These are phyloP conservation scores for Dactylellina leptospora DNA, from an alignment of 2,329 filamentous ascomycete species.

Conservation along the genomic window DNA sequence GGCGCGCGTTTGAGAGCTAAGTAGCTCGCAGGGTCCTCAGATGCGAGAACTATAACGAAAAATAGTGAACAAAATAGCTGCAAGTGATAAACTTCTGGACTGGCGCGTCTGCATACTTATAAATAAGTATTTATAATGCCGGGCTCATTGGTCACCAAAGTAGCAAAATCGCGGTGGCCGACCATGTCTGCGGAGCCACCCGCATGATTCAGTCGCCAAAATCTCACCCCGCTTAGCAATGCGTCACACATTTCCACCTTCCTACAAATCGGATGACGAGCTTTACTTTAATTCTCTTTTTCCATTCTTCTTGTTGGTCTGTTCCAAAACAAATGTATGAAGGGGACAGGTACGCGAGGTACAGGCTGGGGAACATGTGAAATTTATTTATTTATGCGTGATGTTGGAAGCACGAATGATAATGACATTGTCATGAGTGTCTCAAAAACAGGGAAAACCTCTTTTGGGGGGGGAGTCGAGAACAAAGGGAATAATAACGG, in stretches of 20 bases:
- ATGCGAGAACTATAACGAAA: too few species aligned
- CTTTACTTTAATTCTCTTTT: conserved; percentile 15
- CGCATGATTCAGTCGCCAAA: too few species aligned
- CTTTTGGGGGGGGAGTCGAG: too few species aligned
- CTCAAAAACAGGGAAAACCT: conserved; percentile 53
- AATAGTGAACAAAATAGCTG: too few species aligned
- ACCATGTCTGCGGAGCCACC: too few species aligned
- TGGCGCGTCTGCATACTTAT: neutral
- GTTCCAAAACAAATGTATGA: neutral
- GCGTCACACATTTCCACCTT: too few species aligned
- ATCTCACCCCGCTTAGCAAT: too few species aligned
- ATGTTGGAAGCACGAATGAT: neutral
- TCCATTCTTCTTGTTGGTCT: neutral
- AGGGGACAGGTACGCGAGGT: neutral
- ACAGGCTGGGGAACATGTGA: conserved; percentile 4
- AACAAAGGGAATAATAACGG: conserved; percentile 42
- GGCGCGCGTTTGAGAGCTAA: neutral
- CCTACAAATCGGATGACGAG: neutral
- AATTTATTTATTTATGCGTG: neutral
- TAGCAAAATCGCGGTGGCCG: neutral
- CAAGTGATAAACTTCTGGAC: neutral
- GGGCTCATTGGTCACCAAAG: neutral
- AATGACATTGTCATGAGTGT: neutral
- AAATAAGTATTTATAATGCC: neutral
- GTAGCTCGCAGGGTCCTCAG: neutral